Base-by-base conservation (phyloP, 2,329 filamentous ascomycete genomes). In the Sclerotiophoma versabilis region DNA sequence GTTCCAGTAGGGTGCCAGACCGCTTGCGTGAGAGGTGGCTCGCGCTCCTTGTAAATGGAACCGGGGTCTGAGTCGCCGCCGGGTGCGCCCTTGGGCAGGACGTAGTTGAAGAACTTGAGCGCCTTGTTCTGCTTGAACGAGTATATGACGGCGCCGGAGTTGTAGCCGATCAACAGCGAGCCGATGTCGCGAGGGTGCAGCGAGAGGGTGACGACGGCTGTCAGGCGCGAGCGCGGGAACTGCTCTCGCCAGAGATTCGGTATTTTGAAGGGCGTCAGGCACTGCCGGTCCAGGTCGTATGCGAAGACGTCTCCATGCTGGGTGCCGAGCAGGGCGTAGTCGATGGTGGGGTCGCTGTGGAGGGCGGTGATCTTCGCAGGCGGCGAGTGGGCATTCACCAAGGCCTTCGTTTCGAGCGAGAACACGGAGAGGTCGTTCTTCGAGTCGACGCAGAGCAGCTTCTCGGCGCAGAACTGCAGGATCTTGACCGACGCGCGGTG, bases 1-100 rank as follows among this genome's bases (percentile, higher is more conserved):
- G 91, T 96, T 0, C 93, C 95, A 1, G 91, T 96, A 0, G 95
- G 95, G 77, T 99, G 95, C 93, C 93, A 99, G 14, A 93, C 75
- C 1, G 92, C 93, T 64, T 96, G 90, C 1, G 88, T 91, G 57
- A 98, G 76, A 53, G 83, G 85, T 12, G 93, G 95, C 64, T 82
- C 85, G 44, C 93, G 86, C 54, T 84, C 72, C 12, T 83, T 82
- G 51, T 87, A 85, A 29, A 86, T 76, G 6, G 83, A 82, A 32
- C 83, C 76, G 23, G 87, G 84, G 69, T 92, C 90, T 10, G 82
- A 79, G 70, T 87, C 86, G 55, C 77, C 92, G n/a, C 93, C 93
- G 0, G 91, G 90, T 4, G 93, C 93, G 14, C 93, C 92, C 10
- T 84, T 81, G 0, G 92, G 91, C 3, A 98, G 75, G 53, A 89